phyloP scores from a whole-genome alignment of 495 filamentous ascomycete genomes.

The Cryomyces minteri region DNA sequence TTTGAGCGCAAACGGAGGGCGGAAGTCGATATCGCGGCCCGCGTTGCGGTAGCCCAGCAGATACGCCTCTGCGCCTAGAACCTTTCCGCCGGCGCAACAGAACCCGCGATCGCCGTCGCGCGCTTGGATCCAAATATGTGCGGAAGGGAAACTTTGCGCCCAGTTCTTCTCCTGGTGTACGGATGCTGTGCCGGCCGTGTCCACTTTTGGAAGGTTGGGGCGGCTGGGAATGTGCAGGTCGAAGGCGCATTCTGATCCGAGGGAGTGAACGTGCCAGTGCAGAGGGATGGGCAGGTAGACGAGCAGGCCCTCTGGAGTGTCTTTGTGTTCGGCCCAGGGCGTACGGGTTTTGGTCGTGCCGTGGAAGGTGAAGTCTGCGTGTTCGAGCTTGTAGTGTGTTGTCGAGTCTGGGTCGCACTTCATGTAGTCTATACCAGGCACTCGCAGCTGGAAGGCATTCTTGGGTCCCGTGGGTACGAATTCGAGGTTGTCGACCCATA shows the following conservation, averaged over 20 bases:
- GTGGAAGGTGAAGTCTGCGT: conserved; percentile 15
- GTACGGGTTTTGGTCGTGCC: conserved; percentile 14
- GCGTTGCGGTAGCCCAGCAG: conserved; percentile 22
- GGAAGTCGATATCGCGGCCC: conserved; percentile 15
- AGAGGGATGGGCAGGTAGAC: conserved; percentile 24
- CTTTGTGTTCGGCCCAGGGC: conserved; percentile 13
- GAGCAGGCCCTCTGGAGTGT: conserved; percentile 16
- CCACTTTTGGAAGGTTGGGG: conserved; percentile 6
- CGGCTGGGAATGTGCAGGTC: conserved; percentile 10
- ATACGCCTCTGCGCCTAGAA: conserved; percentile 25
- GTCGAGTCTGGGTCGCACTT: conserved; percentile 9
- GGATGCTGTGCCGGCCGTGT: conserved; percentile 14
- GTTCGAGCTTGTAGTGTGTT: conserved; percentile 13
- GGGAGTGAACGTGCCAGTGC: conserved; percentile 30
- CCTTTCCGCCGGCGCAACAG: conserved; percentile 24
- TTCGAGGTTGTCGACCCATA: conserved; percentile 14
- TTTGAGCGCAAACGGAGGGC: conserved; percentile 16
- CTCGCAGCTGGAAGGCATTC: conserved; percentile 15
- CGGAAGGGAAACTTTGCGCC: conserved; percentile 23
- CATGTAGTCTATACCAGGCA: conserved; percentile 14
- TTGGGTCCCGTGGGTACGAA: conserved; percentile 3
- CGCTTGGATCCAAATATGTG: conserved; percentile 27
- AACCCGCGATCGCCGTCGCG: conserved; percentile 12
- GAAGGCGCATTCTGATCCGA: conserved; percentile 19
- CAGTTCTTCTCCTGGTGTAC: conserved; percentile 32